Conservation (phyloP, 371 early-diverging fungal genomes). For the Mucor racemosus region DNA sequence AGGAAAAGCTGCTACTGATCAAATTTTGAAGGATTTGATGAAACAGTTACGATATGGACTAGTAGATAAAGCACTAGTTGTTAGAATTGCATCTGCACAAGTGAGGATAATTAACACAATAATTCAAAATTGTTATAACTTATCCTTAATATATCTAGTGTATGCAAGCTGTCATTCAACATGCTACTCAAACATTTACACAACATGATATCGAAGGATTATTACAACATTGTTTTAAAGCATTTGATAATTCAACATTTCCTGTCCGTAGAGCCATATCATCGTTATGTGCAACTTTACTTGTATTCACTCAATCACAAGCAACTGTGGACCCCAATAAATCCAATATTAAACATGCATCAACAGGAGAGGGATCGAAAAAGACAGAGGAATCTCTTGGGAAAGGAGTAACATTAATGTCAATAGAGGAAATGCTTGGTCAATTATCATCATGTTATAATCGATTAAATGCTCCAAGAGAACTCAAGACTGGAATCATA, state of each 20-base stretch:
- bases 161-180: conserved; percentile 54
- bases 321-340: conserved; percentile 47
- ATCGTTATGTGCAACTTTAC: conserved; percentile 63
- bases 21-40: conserved; percentile 73
- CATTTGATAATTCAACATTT: conserved; percentile 72
- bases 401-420: conserved; percentile 49
- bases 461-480: conserved; percentile 63
- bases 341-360: conserved; percentile 44
- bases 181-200: conserved; percentile 56
- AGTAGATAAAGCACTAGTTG: conserved; percentile 74
- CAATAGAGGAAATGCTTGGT: conserved; percentile 71
- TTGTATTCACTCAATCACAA: conserved; percentile 58
- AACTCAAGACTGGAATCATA: conserved; percentile 78
- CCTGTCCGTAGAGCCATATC: conserved; percentile 70
- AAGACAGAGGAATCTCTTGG: conserved; percentile 34
- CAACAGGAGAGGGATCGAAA: conserved; percentile 44
- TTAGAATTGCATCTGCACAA: conserved; percentile 77
- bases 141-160: conserved; percentile 39
- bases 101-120: conserved; percentile 40
- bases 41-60: conserved; percentile 73
- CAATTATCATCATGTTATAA: conserved; percentile 69
- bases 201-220: conserved; percentile 69
- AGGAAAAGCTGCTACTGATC: conserved; percentile 78
- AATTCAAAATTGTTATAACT: background rate
- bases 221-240: conserved; percentile 61